Percentiles rank a stretch among this genome's conserved stretches.
These are phyloP conservation scores for Peniophora sp. DNA, from an alignment of 1,284 basidiomycete species.

Conservation along the genomic window DNA sequence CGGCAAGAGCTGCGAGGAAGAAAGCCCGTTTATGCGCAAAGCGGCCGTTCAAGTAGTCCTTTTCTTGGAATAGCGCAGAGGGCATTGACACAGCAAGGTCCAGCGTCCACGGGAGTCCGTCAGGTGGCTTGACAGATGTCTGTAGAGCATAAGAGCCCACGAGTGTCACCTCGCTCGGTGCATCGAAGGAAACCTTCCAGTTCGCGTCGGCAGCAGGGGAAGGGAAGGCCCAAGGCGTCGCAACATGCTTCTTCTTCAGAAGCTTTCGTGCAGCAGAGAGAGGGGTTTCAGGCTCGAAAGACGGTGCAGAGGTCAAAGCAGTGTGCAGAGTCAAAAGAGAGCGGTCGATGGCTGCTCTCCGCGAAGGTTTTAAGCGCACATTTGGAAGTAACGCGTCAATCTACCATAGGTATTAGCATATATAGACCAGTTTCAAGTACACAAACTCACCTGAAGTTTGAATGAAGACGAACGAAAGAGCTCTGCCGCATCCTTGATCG, in stretches of 20 bases:
- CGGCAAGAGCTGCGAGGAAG: constrained; percentile 80
- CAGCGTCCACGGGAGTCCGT: constrained; percentile 59
- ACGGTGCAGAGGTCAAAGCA: constrained; percentile 49
- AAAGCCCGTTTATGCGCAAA: constrained; percentile 93
- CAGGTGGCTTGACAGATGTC: constrained; percentile 57
- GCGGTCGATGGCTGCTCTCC: constrained; percentile 48
- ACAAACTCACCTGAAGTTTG: constrained; percentile 70
- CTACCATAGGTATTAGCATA: constrained; percentile 27
- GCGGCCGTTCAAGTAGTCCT: constrained; percentile 86
- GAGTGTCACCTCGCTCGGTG: constrained; percentile 56
- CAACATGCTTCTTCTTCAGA: constrained; percentile 19
- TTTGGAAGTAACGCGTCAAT: constrained; percentile 77
- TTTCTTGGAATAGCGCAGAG: constrained; percentile 82
- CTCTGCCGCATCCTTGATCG: constrained; percentile 71
- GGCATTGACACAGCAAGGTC: constrained; percentile 90
- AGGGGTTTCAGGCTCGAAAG: constrained; percentile 57
- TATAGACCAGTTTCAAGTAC: neutral
- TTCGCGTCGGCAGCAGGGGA: constrained; percentile 63
- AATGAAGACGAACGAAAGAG: constrained; percentile 81
- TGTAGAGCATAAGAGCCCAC: constrained; percentile 75
- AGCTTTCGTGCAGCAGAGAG: constrained; percentile 49
- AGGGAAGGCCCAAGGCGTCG: constrained; percentile 60
- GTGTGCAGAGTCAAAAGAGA: constrained; percentile 58
- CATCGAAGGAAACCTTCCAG: constrained; percentile 71
- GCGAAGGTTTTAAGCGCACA: constrained; percentile 60